Base-by-base conservation (phyloP, 2,329 filamentous ascomycete species). In the Fusarium sambucinum region DNA sequence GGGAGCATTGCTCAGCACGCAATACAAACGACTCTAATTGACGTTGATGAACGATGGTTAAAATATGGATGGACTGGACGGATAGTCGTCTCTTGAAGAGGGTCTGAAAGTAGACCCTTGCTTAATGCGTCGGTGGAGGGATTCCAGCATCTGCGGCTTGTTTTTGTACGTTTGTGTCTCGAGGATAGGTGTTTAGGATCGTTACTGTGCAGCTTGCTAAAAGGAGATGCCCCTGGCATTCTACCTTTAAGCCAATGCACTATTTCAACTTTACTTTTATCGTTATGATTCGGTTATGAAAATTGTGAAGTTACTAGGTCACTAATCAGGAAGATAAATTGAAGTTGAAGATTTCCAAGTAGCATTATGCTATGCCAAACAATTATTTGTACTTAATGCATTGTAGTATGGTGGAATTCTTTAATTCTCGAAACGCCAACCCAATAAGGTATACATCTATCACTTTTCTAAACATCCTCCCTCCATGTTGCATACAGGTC, bases 141-240 rank as follows among this genome's bases (percentile, higher is more conserved):
- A 51, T 45, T 41, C 38, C n/a, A 30, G 54, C 47, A 61, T 69
- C 63, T 63, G 63, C 59, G 53, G 68, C 41, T 72, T 68, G 53
- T 60, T 71, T 74, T 69, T 67, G 45, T 59, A 46, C 66, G 68
- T 59, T 59, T 70, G 66, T 61, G 63, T 68, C 54, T 71, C 62
- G 61, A 72, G 60, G 62, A 59, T 70, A 68, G 73, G 73, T 75
- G 73, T 75, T 75, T 67, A 68, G 63, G 72, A 68, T 65, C 69
- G 72, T 74, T 63, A 71, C 54, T 67, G 68, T 71, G 71, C 66
- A 66, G 46, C 58, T 74, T 72, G 60, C 59, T 38, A 35, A 62
- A 48, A 60, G 70, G 57, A 38, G 41, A 50, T 48, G 38, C 55
- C 32, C 55, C 59, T 48, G 57, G 33, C 11, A 48, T 58, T 55